Conservation (phyloP, 179 eudicot species). For the Actinidia arguta region DNA sequence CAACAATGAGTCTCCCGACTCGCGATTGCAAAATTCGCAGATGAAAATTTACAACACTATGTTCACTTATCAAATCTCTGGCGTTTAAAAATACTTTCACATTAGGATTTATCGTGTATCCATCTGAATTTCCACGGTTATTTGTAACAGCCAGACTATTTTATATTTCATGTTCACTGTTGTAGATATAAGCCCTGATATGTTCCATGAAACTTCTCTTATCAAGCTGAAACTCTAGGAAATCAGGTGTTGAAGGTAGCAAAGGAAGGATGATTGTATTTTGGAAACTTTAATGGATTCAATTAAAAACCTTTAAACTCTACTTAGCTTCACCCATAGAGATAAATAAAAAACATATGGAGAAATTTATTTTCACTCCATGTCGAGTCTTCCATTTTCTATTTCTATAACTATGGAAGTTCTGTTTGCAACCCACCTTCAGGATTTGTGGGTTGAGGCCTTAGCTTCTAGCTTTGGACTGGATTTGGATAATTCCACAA, state of each 20-base stretch:
- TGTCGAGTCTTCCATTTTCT: too few species aligned
- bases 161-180: background rate
- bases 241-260: background rate
- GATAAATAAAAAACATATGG: too few species aligned
- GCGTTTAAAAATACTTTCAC: slow-evolving; percentile 18
- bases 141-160: background rate
- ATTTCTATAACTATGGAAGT: too few species aligned
- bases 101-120: background rate
- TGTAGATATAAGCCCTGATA: slow-evolving; percentile 15
- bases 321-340: too few species aligned
- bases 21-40: background rate
- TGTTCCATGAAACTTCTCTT: background rate
- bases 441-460: too few species aligned
- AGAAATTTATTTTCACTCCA: too few species aligned
- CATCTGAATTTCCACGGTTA: background rate
- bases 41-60: background rate
- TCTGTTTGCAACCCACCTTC: too few species aligned
- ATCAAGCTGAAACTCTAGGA: background rate
- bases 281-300: too few species aligned
- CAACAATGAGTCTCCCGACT: background rate
- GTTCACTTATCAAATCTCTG: background rate
- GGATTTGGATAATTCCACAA: too few species aligned
- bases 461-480: too few species aligned
- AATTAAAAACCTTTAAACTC: too few species aligned
- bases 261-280: background rate